phyloP scores from a whole-genome alignment of 2,329 filamentous ascomycete genomes.

The Fusarium agapanthi region DNA sequence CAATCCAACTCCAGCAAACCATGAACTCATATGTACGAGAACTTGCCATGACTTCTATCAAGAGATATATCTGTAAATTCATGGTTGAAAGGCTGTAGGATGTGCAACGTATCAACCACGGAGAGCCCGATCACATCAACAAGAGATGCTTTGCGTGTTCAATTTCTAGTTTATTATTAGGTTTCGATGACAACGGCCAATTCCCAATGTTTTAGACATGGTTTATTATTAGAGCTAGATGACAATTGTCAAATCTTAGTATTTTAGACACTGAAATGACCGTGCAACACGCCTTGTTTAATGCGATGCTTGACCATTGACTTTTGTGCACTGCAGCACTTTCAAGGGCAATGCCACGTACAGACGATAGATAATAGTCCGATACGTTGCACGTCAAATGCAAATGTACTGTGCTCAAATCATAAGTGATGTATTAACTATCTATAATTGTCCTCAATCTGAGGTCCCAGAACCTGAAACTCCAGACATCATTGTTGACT shows the following conservation, averaged over 20 bases:
- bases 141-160: not conserved
- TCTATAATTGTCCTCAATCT: conserved; percentile 29
- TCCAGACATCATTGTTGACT: conserved; percentile 15
- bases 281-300: conserved; percentile 8
- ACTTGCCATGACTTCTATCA: not conserved
- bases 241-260: not conserved
- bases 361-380: not conserved
- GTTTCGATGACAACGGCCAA: not conserved
- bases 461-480: conserved; percentile 18
- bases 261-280: conserved; percentile 8
- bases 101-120: not conserved
- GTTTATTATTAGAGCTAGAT: not conserved
- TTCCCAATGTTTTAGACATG: not conserved
- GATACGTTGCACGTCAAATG: not conserved
- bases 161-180: conserved; percentile 12
- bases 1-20: not conserved
- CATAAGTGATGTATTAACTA: conserved; percentile 24
- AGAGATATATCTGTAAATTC: not conserved
- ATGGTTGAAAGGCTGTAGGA: not conserved
- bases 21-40: not conserved
- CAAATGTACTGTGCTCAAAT: not conserved
- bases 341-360: not conserved
- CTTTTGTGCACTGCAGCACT: conserved; percentile 2
- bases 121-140: not conserved
- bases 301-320: not conserved